Evolutionary conservation across 768 basidiomycete genomes (phyloP), one percentile per base, ranked within the genome.

Genomic region (Suillus bovinus): DNA sequence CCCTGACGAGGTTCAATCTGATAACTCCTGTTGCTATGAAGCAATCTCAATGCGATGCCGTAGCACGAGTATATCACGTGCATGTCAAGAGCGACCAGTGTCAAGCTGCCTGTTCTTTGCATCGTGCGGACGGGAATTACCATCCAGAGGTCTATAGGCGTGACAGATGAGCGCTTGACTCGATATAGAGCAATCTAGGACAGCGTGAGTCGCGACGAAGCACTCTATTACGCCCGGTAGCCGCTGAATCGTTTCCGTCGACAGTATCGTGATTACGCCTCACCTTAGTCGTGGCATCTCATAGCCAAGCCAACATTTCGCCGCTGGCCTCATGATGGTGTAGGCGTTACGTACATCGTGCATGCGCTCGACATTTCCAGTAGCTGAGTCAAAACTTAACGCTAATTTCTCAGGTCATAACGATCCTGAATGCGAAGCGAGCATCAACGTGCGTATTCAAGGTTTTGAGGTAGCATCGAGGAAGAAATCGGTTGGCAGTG

Each of bases 61-160:
- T 52, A 52, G 50, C 50, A 52, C 29, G 50, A 52, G 50, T 29
- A 6, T 31, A 11, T 52, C 50, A 52, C 29, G 29, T 52, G 50
- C 29, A 20, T 52, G 50, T 52, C 7, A 31, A 31, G 29, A 52
- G 31, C 50, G 16, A 50, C 49, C 17, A 17, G 10, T n/a, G 6
- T 17, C 9, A n/a, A 42, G 9, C 27, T 27, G 9, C 27, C 16
- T 49, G 9, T 29, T 17, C 27, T 29, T 10, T 29, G 49, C 29
- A 29, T 29, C 27, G 27, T 50, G 49, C 27, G 5, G 10, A 29
- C 49, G 49, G 49, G 17, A 9, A 50, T 50, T 27, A 29, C 7
- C 14, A 24, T 16, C 14, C 46, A 7, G 47, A 47, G 24, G 14
- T 17, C 24, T 14, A 8, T 17, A 47, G 46, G 46, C 22, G 24